phyloP scores from a whole-genome alignment of 768 basidiomycete species.

The Hirschioporus abietinus region DNA sequence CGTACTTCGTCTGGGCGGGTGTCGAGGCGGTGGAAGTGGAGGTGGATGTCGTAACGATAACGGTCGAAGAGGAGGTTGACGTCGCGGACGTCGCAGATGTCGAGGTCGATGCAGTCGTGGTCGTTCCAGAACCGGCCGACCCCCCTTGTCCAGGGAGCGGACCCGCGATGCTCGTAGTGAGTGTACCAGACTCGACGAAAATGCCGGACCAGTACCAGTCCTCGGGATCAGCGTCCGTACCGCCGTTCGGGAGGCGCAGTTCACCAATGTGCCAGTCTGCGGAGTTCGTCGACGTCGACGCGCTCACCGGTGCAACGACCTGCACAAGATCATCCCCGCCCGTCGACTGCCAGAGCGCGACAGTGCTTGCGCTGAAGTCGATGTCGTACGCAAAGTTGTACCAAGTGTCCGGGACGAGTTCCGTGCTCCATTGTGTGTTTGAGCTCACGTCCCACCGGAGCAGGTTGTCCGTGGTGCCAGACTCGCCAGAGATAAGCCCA shows the following conservation, averaged over 20 bases:
- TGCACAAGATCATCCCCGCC: constrained; percentile 15
- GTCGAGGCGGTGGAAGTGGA: constrained; percentile 4
- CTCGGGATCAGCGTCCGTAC: constrained; percentile 13
- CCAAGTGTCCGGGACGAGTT: constrained; percentile 16
- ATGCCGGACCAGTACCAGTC: constrained; percentile 24
- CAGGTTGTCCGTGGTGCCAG: constrained; percentile 13
- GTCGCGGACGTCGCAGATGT: constrained; percentile 5
- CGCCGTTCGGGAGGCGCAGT: constrained; percentile 18
- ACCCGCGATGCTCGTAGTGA: constrained; percentile 18
- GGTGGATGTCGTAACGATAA: not conserved
- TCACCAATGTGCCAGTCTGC: constrained; percentile 19
- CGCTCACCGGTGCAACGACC: constrained; percentile 13
- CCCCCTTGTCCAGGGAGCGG: constrained; percentile 7
- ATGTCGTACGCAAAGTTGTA: constrained; percentile 25
- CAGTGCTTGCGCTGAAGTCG: constrained; percentile 17
- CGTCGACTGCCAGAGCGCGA: constrained; percentile 21
- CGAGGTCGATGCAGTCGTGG: not conserved
- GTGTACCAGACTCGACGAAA: constrained; percentile 17
- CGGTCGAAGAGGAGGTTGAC: not conserved
- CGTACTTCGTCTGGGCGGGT: constrained; percentile 13
- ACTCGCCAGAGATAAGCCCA: constrained; percentile 17
- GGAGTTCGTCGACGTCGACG: constrained; percentile 16
- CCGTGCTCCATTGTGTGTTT: constrained; percentile 15
- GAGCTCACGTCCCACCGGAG: constrained; percentile 18
- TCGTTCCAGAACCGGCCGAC: not conserved